Conservation (phyloP, 1,139 yeast genomes). For the Martiniozyma asiatica region DNA sequence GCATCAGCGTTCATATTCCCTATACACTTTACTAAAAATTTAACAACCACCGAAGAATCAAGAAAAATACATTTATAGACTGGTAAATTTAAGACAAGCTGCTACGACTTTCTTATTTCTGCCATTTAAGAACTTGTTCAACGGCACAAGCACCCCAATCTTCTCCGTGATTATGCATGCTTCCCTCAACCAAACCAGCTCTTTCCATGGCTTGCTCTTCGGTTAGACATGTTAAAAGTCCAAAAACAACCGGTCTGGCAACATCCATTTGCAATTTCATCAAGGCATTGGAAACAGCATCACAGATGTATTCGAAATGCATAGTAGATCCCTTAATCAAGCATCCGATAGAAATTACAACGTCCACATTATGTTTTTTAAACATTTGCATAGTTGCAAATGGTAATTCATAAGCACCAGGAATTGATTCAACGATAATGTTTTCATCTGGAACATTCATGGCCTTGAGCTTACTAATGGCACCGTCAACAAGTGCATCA, state of each 20-base stretch:
- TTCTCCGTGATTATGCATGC: constrained; percentile 88
- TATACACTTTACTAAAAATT: no score
- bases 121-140: constrained; percentile 58
- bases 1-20: no score
- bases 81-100: no score
- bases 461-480: constrained; percentile 42
- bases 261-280: constrained; percentile 71
- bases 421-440: constrained; percentile 73
- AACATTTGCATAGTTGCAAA: constrained; percentile 53
- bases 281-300: constrained; percentile 73
- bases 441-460: constrained; percentile 68
- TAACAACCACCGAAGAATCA: no score
- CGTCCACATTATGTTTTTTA: constrained; percentile 53
- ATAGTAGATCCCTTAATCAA: constrained; percentile 92
- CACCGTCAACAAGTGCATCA: constrained; percentile 72
- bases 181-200: constrained; percentile 72
- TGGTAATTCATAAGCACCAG: constrained; percentile 92
- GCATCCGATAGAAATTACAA: constrained; percentile 87
- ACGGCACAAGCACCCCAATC: constrained; percentile 99
- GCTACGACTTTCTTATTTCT: no score
- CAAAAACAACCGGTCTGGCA: constrained; percentile 76
- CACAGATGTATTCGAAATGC: constrained; percentile 97
- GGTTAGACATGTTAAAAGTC: constrained; percentile 83
- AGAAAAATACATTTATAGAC: no score
- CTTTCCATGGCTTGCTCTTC: constrained; percentile 89